Conservation (phyloP, 2,329 filamentous ascomycete species). For the Paraphaeosphaeria sporulosa region DNA sequence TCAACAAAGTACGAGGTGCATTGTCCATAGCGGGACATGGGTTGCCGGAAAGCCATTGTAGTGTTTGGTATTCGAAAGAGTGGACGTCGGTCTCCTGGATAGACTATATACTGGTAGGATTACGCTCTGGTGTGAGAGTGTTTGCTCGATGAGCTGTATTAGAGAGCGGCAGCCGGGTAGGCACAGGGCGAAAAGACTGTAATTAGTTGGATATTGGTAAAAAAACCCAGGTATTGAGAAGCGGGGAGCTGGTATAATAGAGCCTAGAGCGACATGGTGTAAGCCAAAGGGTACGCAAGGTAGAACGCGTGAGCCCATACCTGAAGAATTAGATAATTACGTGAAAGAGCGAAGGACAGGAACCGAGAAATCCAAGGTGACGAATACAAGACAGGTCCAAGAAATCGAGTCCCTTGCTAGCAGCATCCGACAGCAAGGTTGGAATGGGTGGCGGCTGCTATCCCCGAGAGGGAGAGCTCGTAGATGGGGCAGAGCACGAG, state of each 20-base stretch:
- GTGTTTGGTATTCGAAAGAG: conserved; percentile 49
- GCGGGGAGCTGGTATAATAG: conserved; percentile 41
- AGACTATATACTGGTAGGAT: conserved; percentile 45
- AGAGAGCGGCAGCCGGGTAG: conserved; percentile 61
- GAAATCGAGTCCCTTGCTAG: conserved; percentile 49
- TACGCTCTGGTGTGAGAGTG: conserved; percentile 49
- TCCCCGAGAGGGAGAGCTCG: conserved; percentile 45
- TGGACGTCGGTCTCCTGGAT: conserved; percentile 58
- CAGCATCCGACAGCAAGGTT: conserved; percentile 53
- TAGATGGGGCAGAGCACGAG: conserved; percentile 58
- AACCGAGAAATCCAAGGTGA: conserved; percentile 42
- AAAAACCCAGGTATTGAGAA: conserved; percentile 50
- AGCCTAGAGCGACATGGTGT: conserved; percentile 42
- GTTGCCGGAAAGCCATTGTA: conserved; percentile 65
- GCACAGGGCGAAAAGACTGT: conserved; percentile 60
- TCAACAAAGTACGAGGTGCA: conserved; percentile 76
- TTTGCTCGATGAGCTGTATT: conserved; percentile 52
- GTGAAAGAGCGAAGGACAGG: conserved; percentile 49
- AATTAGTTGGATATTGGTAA: conserved; percentile 62
- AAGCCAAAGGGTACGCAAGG: conserved; percentile 22
- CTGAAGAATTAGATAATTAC: conserved; percentile 59
- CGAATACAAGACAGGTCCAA: conserved; percentile 42
- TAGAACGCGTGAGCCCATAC: conserved; percentile 45
- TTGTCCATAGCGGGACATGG: conserved; percentile 64
- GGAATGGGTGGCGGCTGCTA: conserved; percentile 46